These are phyloP conservation scores for Ophiobolus disseminans DNA, from an alignment of 2,329 filamentous ascomycete species.

Conservation along the genomic window DNA sequence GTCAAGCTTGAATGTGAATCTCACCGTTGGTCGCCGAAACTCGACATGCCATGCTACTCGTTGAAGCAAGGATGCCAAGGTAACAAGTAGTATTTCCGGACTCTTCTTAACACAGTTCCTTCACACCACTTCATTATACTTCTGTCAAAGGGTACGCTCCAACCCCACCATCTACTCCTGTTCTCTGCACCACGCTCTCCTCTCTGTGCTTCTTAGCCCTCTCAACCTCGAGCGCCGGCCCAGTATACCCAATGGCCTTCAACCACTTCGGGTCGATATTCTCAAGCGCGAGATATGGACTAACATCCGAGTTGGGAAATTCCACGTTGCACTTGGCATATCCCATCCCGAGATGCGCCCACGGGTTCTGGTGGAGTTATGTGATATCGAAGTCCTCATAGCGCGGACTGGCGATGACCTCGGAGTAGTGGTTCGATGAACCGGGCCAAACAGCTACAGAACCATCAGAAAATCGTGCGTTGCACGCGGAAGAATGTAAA, in stretches of 20 bases:
- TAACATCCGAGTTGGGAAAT: slow-evolving; percentile 40
- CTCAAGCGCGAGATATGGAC: slow-evolving; percentile 50
- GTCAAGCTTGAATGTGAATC: too few relatives aligned
- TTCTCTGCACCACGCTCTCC: slow-evolving; percentile 5
- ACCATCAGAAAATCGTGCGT: slow-evolving; percentile 13
- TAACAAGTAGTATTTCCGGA: too few relatives aligned
- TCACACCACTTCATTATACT: too few relatives aligned
- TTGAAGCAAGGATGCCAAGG: too few relatives aligned
- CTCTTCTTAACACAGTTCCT: too few relatives aligned
- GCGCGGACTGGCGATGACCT: slow-evolving; percentile 48
- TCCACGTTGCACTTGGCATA: slow-evolving; percentile 36
- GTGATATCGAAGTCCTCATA: slow-evolving; percentile 55
- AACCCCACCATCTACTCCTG: not conserved
- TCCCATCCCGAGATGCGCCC: slow-evolving; percentile 54
- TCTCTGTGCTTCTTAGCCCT: slow-evolving; percentile 17
- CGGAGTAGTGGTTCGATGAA: slow-evolving; percentile 57
- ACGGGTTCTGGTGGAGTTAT: slow-evolving; percentile 51
- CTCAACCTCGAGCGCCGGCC: slow-evolving; percentile 21
- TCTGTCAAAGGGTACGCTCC: not conserved
- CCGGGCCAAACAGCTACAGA: slow-evolving; percentile 62
- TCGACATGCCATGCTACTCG: too few relatives aligned
- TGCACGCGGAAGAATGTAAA: too few relatives aligned
- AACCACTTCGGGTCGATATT: slow-evolving; percentile 55
- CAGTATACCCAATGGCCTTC: slow-evolving; percentile 36
- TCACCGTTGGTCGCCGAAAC: too few relatives aligned